Evolutionary conservation across 176 grass and related monocot species (phyloP).

Genomic region (Microstegium vimineum): DNA sequence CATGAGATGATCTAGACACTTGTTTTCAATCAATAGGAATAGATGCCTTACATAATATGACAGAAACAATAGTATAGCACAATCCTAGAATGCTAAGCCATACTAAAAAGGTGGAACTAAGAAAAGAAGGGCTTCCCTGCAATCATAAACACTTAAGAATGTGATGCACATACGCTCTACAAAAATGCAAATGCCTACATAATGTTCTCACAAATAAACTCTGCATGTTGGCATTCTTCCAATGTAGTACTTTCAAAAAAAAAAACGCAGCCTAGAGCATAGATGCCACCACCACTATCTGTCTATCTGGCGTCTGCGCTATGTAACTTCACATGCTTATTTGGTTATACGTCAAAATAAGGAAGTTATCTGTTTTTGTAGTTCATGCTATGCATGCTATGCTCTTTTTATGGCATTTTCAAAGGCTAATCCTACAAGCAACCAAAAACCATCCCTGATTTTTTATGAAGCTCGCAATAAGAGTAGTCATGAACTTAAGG

Average conservation of each 20-base stretch:
- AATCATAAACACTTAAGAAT: background rate
- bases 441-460: background rate
- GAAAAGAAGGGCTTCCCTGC: background rate
- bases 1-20: background rate
- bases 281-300: background rate
- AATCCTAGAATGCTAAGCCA: background rate
- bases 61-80: background rate
- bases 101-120: background rate
- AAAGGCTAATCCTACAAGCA: background rate
- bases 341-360: background rate
- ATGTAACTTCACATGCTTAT: background rate
- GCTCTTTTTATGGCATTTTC: background rate
- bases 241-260: background rate
- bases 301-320: background rate
- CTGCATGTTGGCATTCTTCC: background rate
- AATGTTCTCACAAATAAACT: background rate
- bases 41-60: background rate
- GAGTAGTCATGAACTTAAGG: background rate
- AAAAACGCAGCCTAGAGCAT: background rate
- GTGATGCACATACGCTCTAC: background rate
- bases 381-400: slow-evolving; percentile 1
- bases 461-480: background rate
- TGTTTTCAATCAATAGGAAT: slow-evolving; percentile 5
- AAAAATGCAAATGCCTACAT: background rate
- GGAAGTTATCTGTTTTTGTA: background rate